These are phyloP conservation scores for Boletus rufocinnamomeus DNA, from an alignment of 768 basidiomycete species.

Conservation along the genomic window DNA sequence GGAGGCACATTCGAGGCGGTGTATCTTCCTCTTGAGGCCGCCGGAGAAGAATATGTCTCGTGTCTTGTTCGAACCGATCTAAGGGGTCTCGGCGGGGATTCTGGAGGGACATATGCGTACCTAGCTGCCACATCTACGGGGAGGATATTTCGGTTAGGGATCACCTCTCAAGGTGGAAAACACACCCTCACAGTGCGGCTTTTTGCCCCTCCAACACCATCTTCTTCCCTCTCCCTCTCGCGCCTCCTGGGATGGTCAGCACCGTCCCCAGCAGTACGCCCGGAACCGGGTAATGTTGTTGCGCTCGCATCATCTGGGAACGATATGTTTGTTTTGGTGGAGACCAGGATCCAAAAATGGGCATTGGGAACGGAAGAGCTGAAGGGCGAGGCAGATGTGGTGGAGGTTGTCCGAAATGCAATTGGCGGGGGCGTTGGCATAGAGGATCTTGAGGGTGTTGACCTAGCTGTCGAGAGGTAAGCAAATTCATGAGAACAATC, in stretches of 20 bases:
- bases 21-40: constrained; percentile 45
- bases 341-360: constrained; percentile 72
- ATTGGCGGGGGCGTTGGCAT: constrained; percentile 48
- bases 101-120: constrained; percentile 37
- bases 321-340: constrained; percentile 69
- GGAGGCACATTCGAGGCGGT: constrained; percentile 60
- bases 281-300: constrained; percentile 62
- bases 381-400: constrained; percentile 56
- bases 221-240: constrained; percentile 45
- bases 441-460: constrained; percentile 73
- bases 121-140: constrained; percentile 70
- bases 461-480: constrained; percentile 63
- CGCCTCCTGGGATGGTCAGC: constrained; percentile 46
- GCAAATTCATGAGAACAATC: constrained; percentile 14
- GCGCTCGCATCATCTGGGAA: constrained; percentile 56
- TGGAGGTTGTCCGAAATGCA: constrained; percentile 46
- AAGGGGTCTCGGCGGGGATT: constrained; percentile 29
- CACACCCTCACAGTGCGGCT: constrained; percentile 56
- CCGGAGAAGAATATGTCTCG: constrained; percentile 61
- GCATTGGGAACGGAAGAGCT: constrained; percentile 54
- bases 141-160: constrained; percentile 59
- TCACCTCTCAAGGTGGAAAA: constrained; percentile 71
- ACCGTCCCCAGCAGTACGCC: constrained; percentile 39
- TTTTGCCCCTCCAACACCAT: constrained; percentile 55
- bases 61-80: constrained; percentile 68